phyloP scores from a whole-genome alignment of 2,329 filamentous ascomycete species.

The Penicillium psychrosexuale region DNA sequence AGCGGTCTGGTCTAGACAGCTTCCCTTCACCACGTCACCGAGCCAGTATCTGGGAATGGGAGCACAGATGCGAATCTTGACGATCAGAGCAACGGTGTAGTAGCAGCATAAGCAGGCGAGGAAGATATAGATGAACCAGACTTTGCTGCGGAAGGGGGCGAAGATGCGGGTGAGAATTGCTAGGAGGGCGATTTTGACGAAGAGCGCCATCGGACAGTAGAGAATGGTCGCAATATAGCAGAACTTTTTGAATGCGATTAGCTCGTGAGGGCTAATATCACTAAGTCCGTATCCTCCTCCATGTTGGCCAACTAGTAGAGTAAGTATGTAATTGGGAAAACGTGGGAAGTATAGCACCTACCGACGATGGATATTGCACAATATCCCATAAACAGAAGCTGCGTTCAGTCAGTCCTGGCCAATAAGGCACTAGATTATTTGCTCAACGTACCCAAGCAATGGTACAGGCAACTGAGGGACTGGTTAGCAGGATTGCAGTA shows the following conservation, averaged over 20 bases:
- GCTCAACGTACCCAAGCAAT: slow-evolving; percentile 18
- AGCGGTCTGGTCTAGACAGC: slow-evolving; percentile 37
- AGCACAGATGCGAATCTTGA: slow-evolving; percentile 40
- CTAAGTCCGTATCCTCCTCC: slow-evolving; percentile 37
- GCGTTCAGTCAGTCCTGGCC: background rate
- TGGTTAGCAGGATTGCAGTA: slow-evolving; percentile 8
- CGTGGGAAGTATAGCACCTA: slow-evolving; percentile 10
- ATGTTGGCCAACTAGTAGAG: slow-evolving; percentile 28
- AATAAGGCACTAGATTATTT: background rate
- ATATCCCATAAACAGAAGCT: slow-evolving; percentile 35
- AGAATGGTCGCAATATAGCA: slow-evolving; percentile 39
- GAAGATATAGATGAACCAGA: slow-evolving; percentile 36
- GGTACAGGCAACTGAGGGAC: slow-evolving; percentile 15
- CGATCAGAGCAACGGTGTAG: slow-evolving; percentile 35
- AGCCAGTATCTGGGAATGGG: slow-evolving; percentile 40
- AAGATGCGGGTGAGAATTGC: slow-evolving; percentile 41
- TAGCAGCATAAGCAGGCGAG: slow-evolving; percentile 35
- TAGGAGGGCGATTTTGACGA: slow-evolving; percentile 39
- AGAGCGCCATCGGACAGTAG: slow-evolving; percentile 42
- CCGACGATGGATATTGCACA: slow-evolving; percentile 30
- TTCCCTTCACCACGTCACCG: slow-evolving; percentile 17
- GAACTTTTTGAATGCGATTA: slow-evolving; percentile 31
- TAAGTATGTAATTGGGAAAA: background rate
- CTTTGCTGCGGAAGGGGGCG: slow-evolving; percentile 32
- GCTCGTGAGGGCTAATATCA: slow-evolving; percentile 22